Evolutionary conservation across 805 yeast genomes (phyloP).

Genomic region (Torulaspora maleeae): DNA sequence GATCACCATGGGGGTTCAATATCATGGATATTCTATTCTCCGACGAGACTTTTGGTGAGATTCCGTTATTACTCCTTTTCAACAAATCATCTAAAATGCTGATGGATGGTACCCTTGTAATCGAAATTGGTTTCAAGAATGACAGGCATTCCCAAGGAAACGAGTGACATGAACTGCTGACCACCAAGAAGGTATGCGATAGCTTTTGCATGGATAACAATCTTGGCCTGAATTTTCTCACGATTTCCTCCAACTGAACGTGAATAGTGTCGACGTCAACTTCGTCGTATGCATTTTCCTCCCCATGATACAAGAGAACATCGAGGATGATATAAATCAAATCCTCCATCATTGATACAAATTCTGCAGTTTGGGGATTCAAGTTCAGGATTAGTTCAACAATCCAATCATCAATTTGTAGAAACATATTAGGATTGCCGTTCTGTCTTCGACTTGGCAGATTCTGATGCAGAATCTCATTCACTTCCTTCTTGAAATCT

Average conservation of each 20-base stretch:
- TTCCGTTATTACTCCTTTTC: constrained; percentile 20
- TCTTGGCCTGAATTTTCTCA: constrained; percentile 34
- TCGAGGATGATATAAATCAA: constrained; percentile 60
- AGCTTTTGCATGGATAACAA: constrained; percentile 9
- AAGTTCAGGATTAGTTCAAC: constrained; percentile 49
- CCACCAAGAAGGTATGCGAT: constrained; percentile 63
- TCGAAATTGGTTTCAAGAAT: constrained; percentile 48
- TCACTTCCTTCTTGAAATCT: constrained; percentile 38
- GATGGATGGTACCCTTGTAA: constrained; percentile 73
- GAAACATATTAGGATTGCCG: constrained; percentile 24
- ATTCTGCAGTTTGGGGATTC: constrained; percentile 29
- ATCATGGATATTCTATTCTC: constrained; percentile 50
- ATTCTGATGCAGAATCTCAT: constrained; percentile 40
- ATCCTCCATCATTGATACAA: constrained; percentile 50
- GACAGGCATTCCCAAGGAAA: constrained; percentile 91
- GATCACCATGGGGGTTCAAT: constrained; percentile 79
- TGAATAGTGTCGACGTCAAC: constrained; percentile 54
- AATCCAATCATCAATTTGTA: constrained; percentile 43
- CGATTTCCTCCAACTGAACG: constrained; percentile 46
- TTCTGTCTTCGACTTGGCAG: constrained; percentile 45
- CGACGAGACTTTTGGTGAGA: constrained; percentile 20
- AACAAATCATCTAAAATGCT: constrained; percentile 39
- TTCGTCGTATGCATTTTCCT: constrained; percentile 59
- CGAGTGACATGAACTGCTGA: constrained; percentile 58
- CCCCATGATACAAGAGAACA: constrained; percentile 57